Evolutionary conservation across 2,329 filamentous ascomycete genomes (phyloP), one percentile per base, ranked within the genome.

Genomic region (Leptographium lundbergii): DNA sequence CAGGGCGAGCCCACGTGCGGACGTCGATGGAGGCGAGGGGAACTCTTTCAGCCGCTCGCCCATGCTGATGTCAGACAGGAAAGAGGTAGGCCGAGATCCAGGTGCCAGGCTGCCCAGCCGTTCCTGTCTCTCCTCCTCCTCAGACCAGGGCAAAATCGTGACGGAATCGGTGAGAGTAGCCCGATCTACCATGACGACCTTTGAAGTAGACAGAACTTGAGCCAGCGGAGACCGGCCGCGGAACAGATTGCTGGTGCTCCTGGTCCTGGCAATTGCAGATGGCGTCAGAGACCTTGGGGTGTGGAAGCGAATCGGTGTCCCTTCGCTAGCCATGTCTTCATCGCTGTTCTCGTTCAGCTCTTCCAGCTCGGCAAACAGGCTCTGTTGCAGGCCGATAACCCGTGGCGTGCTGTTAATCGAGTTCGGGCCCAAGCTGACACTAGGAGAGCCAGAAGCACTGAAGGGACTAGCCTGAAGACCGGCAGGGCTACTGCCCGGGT

Each of bases 281-380:
- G 80, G 78, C 6, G 78, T 81, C 51, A 71, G 65, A 22, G 73
- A 77, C 51, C 76, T 75, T 25, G 72, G 66, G 61, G 75, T 76
- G 51, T 73, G 70, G 45, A 76, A 75, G 62, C 78, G 77, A 63
- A 77, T 80, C 29, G 82, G 82, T 34, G 81, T 85, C 29, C 74
- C 78, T 22, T 75, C 76, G 19, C 75, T 76, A 60, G 72, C 76
- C 58, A 87, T 85, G 62, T 87, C 86, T 61, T 89, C 88, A 62
- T 89, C 88, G 65, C 87, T 86, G 63, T 84, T 83, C 27, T 65
- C 63, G 62, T 83, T 86, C 51, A 96, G 75, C 64, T 90, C 89
- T 57, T 88, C 89, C 50, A 99, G 80, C 71, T 99, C 94, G 48
- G 91, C 91, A 69, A 94, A 95, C 56, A 99, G 77, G 67, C 88